These are phyloP conservation scores for Maudiozyma saulgeensis DNA, from an alignment of 805 yeast genomes.

Conservation along the genomic window DNA sequence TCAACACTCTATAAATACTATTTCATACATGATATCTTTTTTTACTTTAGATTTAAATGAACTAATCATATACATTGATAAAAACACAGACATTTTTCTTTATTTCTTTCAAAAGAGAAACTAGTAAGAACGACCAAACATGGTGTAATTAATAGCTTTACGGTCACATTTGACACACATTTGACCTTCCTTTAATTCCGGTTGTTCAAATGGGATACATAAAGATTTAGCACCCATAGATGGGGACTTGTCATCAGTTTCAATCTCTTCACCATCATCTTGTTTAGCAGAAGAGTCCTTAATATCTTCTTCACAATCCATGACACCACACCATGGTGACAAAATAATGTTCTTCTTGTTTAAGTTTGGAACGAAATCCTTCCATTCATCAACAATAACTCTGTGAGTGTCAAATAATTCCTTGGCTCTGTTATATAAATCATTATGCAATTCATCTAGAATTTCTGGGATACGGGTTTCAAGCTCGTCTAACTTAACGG, in stretches of 20 bases:
- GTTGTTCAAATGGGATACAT: constrained; percentile 94
- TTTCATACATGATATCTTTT: not conserved
- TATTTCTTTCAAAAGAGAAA: not conserved
- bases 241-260: constrained; percentile 92
- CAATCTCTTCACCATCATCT: constrained; percentile 76
- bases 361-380: constrained; percentile 85
- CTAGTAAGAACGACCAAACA: constrained; percentile 95
- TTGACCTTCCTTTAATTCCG: constrained; percentile 64
- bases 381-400: constrained; percentile 73
- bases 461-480: constrained; percentile 61
- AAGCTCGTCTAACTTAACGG: constrained; percentile 56
- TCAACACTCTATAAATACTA: not conserved
- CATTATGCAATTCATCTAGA: constrained; percentile 73
- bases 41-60: no score
- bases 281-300: constrained; percentile 77
- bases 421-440: constrained; percentile 69
- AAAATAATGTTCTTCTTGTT: constrained; percentile 84
- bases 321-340: constrained; percentile 96
- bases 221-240: constrained; percentile 98
- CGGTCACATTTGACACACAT: constrained; percentile 81
- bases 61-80: no score
- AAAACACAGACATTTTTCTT: no score
- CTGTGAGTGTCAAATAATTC: constrained; percentile 76
- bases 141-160: constrained; percentile 71
- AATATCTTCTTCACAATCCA: constrained; percentile 93